Evolutionary conservation across 148 eudicot genomes (phyloP), one percentile per base, ranked within the genome.

Genomic region (Polygonum maritimum): DNA sequence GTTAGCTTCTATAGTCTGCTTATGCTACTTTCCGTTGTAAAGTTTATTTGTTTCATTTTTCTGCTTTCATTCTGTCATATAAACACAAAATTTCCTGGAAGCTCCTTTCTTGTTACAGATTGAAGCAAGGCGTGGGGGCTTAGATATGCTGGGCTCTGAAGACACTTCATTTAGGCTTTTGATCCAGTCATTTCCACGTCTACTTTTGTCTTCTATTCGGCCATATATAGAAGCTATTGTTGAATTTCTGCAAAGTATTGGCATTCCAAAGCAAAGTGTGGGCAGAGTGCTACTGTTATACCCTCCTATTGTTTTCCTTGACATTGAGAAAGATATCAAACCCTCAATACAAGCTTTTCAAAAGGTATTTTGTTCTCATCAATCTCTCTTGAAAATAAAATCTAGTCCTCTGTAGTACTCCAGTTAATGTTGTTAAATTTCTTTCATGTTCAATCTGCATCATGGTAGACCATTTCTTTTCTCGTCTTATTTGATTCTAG

Each of bases 111-210:
- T 69, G 77, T 13, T 77, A 74, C 79, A 94, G 98, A 86, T 90
- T 54, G 93, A 89, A 82, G 98, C 98, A 75, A 83, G 92, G 81
- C 93, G 98, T 80, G 98, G 95, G 57, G 98, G 98, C 78, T 84
- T 94, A 82, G 81, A 84, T 75, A 81, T 81, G 84, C 80, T 94
- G 79, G 95, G 92, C 38, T 83, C 80, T 9, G 76, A 76, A 76
- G 87, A 86, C 79, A 75, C 89, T 71, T 83, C 97, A 74, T 86
- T 94, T 60, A 79, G 83, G 58, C 80, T 81, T 81, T 91, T 94
- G 49, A 84, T 92, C 75, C 92, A 94, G 79, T 91, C 98, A 75
- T 94, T 91, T 84, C 98, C 98, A 35, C 91, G 87, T 49, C 84
- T 94, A 81, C 97, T 94, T 62, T 76, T 87, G 79, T 79, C 89